These are phyloP conservation scores for Fusarium succisae DNA, from an alignment of 2,329 filamentous ascomycete genomes.

Conservation along the genomic window DNA sequence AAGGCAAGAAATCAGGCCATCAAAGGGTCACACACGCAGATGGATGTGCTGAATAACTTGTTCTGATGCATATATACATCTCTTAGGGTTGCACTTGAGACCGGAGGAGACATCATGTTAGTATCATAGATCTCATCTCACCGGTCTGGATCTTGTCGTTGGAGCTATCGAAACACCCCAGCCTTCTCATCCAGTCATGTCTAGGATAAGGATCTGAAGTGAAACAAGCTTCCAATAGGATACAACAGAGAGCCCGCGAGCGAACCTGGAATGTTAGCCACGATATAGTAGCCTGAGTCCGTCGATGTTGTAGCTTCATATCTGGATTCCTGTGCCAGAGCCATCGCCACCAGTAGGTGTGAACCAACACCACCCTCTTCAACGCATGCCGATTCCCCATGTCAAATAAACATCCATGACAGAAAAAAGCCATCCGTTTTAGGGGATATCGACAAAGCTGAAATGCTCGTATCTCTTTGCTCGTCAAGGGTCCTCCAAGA, in stretches of 20 bases:
- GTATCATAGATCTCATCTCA: constrained; percentile 36
- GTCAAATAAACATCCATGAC: background rate
- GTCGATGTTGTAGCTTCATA: constrained; percentile 2
- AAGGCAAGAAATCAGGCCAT: constrained; percentile 25
- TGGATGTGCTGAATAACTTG: constrained; percentile 14
- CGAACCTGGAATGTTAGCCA: background rate
- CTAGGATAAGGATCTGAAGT: background rate
- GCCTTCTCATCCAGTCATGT: background rate
- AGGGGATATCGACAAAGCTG: constrained; percentile 11
- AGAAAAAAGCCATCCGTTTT: background rate
- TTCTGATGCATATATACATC: constrained; percentile 10
- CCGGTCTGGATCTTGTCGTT: constrained; percentile 10
- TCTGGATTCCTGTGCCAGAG: background rate
- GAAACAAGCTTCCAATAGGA: constrained; percentile 2
- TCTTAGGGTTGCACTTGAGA: constrained; percentile 20
- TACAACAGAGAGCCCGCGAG: background rate
- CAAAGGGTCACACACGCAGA: constrained; percentile 25
- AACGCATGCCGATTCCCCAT: constrained; percentile 18
- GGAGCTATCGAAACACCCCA: background rate
- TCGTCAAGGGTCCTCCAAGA: constrained; percentile 9
- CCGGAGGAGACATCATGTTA: background rate
- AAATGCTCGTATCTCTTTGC: constrained; percentile 11
- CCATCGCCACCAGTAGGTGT: constrained; percentile 4
- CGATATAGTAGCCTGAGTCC: background rate
- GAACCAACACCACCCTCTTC: constrained; percentile 3